Percentiles rank a stretch among this genome's conserved stretches.
Conservation (phyloP, 2,329 filamentous ascomycete genomes). For the Verticillium nonalfalfae region DNA sequence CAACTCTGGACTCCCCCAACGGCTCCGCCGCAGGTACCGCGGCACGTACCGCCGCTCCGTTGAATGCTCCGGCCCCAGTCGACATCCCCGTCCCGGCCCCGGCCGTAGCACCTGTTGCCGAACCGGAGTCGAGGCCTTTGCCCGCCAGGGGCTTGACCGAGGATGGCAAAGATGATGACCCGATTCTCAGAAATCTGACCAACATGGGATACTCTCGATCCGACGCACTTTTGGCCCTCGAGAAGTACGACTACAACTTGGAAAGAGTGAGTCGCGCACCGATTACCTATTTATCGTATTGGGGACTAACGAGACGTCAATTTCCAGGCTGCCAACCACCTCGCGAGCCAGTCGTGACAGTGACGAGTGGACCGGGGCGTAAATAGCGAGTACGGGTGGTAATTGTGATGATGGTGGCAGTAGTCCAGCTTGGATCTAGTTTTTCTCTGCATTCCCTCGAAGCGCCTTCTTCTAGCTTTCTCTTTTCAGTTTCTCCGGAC, state of each 20-base stretch:
- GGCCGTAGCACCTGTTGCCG: background rate
- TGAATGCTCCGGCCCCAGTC: conserved; percentile 13
- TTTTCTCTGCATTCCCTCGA: background rate
- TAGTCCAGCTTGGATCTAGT: background rate
- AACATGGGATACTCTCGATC: conserved; percentile 78
- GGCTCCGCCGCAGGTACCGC: conserved; percentile 15
- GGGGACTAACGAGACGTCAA: background rate
- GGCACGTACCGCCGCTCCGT: conserved; percentile 15
- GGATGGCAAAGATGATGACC: conserved; percentile 76
- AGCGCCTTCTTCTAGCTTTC: background rate
- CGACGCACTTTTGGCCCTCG: conserved; percentile 71
- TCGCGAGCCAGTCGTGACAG: conserved; percentile 46
- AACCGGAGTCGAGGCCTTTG: background rate
- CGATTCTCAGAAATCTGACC: conserved; percentile 82
- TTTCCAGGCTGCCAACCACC: conserved; percentile 45
- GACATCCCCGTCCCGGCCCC: background rate
- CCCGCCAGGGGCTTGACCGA: background rate
- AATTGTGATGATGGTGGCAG: background rate
- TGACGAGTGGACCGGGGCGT: background rate
- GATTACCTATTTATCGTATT: background rate
- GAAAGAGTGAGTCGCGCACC: conserved; percentile 67
- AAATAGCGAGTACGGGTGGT: background rate
- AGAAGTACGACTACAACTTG: conserved; percentile 94
- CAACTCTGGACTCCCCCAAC: conserved; percentile 59
- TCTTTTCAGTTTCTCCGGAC: background rate